Evolutionary conservation across 1,284 basidiomycete genomes (phyloP).

Genomic region (Abortiporus biennis): DNA sequence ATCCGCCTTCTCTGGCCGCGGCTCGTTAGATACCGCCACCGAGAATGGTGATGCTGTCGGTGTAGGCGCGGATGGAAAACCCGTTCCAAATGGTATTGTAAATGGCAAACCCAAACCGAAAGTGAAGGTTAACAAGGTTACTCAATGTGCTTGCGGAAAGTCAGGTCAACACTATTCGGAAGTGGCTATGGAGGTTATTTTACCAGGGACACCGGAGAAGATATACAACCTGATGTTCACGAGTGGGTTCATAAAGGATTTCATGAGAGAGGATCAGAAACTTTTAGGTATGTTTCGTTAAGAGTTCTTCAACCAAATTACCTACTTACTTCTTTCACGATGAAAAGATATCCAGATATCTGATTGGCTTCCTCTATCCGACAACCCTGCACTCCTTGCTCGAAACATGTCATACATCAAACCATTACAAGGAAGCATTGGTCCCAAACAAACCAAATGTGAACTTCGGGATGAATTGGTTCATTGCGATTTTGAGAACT

Average conservation of each 20-base stretch:
- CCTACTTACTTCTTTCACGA: background rate
- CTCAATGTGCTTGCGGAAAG: conserved; percentile 73
- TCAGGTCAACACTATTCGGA: conserved; percentile 72
- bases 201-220: conserved; percentile 91
- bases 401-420: conserved; percentile 96
- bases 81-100: conserved; percentile 5
- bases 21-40: conserved; percentile 17
- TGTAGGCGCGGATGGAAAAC: conserved; percentile 6
- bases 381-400: conserved; percentile 66
- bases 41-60: conserved; percentile 11
- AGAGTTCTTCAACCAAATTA: background rate
- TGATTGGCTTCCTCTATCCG: conserved; percentile 74
- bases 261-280: conserved; percentile 85
- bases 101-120: conserved; percentile 13
- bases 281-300: conserved; percentile 71
- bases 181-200: conserved; percentile 68
- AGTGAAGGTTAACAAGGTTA: conserved; percentile 44
- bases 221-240: conserved; percentile 96
- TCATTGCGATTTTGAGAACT: conserved; percentile 82
- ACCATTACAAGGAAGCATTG: conserved; percentile 82
- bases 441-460: conserved; percentile 94
- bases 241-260: conserved; percentile 93
- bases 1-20: conserved; percentile 16
- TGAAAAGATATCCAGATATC: conserved; percentile 82
- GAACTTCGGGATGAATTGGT: conserved; percentile 84